These are phyloP conservation scores for Camellia japonica DNA, from an alignment of 148 eudicot species.

Conservation along the genomic window DNA sequence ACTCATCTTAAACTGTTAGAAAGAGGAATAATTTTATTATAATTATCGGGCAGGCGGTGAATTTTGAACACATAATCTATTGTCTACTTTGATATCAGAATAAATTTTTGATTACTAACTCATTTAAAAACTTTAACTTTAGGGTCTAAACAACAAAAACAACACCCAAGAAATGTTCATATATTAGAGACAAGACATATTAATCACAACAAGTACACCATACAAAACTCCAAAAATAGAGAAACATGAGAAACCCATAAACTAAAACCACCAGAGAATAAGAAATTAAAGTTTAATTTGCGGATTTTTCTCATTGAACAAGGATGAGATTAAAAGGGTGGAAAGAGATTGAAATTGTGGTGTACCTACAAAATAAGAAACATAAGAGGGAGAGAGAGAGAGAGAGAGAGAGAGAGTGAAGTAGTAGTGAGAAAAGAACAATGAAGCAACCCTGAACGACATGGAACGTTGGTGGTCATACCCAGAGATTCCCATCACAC, in stretches of 20 bases:
- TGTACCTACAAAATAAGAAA: slow-evolving; percentile 38
- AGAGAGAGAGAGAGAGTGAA: slow-evolving; percentile 29
- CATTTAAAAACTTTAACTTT: too few species aligned
- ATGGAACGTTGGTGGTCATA: slow-evolving; percentile 4
- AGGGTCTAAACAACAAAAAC: too few species aligned
- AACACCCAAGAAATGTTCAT: too few species aligned
- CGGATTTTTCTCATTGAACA: not conserved
- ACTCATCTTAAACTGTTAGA: too few species aligned
- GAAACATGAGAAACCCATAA: not conserved
- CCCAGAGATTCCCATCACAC: not conserved
- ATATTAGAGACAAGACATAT: too few species aligned
- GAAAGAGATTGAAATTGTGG: not conserved
- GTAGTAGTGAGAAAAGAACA: slow-evolving; percentile 29
- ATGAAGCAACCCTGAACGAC: slow-evolving; percentile 23
- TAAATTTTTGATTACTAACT: too few species aligned
- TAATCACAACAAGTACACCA: not conserved
- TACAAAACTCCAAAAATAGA: not conserved
- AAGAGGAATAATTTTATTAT: too few species aligned
- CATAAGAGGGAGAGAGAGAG: slow-evolving; percentile 11
- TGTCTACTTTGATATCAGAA: too few species aligned
- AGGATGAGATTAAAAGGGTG: not conserved
- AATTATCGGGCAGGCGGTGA: too few species aligned
- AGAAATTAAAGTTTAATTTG: not conserved
- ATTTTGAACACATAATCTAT: too few species aligned
- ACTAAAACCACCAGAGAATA: not conserved